Percentiles rank a stretch among this genome's conserved stretches.
Conservation (phyloP, 1,284 basidiomycete species). For the Mixia osmundae region DNA sequence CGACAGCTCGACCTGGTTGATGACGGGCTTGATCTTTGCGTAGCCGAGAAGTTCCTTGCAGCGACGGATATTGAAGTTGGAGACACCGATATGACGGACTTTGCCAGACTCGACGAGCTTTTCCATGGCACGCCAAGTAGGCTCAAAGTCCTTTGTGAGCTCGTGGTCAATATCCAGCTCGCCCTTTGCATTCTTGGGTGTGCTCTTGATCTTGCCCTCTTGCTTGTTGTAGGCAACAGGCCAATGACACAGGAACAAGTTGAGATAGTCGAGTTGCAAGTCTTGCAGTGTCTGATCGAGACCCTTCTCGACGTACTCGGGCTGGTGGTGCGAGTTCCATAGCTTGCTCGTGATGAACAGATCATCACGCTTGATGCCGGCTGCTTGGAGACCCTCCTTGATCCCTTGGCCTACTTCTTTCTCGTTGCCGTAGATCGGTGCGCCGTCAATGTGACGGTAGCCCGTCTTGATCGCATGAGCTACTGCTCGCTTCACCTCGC, state of each 20-base stretch:
- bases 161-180: constrained; percentile 31
- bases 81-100: constrained; percentile 39
- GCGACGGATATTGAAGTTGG: constrained; percentile 40
- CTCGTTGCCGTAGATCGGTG: constrained; percentile 55
- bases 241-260: constrained; percentile 36
- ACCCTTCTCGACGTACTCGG: constrained; percentile 37
- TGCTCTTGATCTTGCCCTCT: constrained; percentile 14
- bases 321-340: constrained; percentile 35
- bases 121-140: constrained; percentile 37
- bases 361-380: constrained; percentile 34
- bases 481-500: background rate
- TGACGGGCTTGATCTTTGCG: constrained; percentile 32
- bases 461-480: constrained; percentile 1
- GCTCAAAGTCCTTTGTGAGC: constrained; percentile 46
- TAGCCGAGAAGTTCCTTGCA: constrained; percentile 41
- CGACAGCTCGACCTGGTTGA: constrained; percentile 63
- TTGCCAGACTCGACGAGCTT: constrained; percentile 29
- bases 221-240: constrained; percentile 17
- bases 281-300: constrained; percentile 44
- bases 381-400: constrained; percentile 28
- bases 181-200: constrained; percentile 23
- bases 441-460: constrained; percentile 32
- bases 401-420: constrained; percentile 66
- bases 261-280: constrained; percentile 48
- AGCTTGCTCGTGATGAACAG: constrained; percentile 47